Base-by-base conservation (phyloP, 129 eudicot genomes). In the Mikania micrantha region DNA sequence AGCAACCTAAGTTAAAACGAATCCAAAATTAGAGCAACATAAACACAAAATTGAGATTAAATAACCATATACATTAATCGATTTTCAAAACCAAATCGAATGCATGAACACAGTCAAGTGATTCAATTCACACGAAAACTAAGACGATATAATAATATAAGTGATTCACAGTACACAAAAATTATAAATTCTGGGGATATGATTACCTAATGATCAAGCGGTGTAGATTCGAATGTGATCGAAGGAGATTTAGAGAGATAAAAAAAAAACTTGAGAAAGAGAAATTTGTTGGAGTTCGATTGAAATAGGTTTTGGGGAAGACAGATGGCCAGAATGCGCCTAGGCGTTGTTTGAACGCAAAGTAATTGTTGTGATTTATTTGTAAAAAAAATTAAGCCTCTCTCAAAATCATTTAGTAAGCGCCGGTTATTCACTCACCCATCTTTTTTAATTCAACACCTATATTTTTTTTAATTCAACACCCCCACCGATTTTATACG, bases 241-340 rank as follows among this genome's bases (percentile, higher is more conserved):
- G 10, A 9, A 39, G 4, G 67, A 62, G 36, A 32, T 35, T 60
- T 60, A 16, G 50, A 36, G 47, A 62, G 49, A n/a, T n/a, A n/a
- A 0, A 10, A 21, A 62, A 61, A 19, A 22, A 3, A 7, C 9
- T 7, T n/a, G 28, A 8, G 3, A 60, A 21, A 5, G n/a, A 12
- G 66, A 10, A 61, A 0, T 15, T 21, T n/a, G 69, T 39, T 64
- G 36, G 20, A 64, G 53, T 40, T 64, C 12, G 34, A 63, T 64
- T 5, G 36, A 40, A 41, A 40, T 64, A 39, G 69, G 69, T 64
- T 64, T 41, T 41, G 54, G 54, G 36, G 54, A 64, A 64, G 69
- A 21, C 38, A 10, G 24, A 41, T 13, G 53, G 36, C 29, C 41
- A 64, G 41, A 16, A 15, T 64, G 69, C 69, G 69, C 69, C 36